Base-by-base conservation (phyloP, 2,329 filamentous ascomycete species). In the Exophiala aquamarina region DNA sequence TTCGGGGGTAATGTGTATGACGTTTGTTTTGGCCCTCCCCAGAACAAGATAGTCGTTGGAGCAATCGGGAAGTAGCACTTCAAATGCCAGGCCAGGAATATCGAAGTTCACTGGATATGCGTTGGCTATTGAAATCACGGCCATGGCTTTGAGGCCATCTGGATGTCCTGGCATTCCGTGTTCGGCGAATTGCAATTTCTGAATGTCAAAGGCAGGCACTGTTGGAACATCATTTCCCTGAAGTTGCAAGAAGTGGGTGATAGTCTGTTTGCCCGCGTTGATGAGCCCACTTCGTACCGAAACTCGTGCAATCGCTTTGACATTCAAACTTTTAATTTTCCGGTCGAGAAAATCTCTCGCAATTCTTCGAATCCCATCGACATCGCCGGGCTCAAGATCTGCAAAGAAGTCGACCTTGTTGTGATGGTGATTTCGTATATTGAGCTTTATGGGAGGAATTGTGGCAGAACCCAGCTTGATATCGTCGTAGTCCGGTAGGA, bases 271-370 rank as follows among this genome's bases (percentile, higher is more conserved):
- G 54, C 92, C 91, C 17, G 97, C 74, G 35, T 81, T 80, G 50
- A 97, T 72, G 40, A 95, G 69, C 18, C 93, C 92, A 37, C 90
- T 87, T 65, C 83, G 89, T 46, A 97, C 69, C 23, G 77, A 76
- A 29, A 97, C 74, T 31, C 84, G 73, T 19, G 89, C 84, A 61
- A 84, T 86, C 34, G 86, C 92, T 44, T 83, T 76, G 11, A 97
- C 72, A 51, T 79, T 81, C 47, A 98, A 70, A 47, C 78, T 75
- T 9, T 82, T 78, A 48, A 97, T 72, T 44, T 82, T 84, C 31
- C 91, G 90, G 44, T 87, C 83, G 50, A 98, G 71, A 84, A 89
- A 97, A 66, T 95, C 87, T 64, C 93, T 89, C 37, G 88, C 89
- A 54, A 97, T 79, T 49, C 78, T 79, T 50, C 88, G 84, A 58